A percentile compares a stretch with the other conserved stretches of the same genome.
phyloP scores from a whole-genome alignment of 305 asterid genomes.

The Fraxinus nigra region DNA sequence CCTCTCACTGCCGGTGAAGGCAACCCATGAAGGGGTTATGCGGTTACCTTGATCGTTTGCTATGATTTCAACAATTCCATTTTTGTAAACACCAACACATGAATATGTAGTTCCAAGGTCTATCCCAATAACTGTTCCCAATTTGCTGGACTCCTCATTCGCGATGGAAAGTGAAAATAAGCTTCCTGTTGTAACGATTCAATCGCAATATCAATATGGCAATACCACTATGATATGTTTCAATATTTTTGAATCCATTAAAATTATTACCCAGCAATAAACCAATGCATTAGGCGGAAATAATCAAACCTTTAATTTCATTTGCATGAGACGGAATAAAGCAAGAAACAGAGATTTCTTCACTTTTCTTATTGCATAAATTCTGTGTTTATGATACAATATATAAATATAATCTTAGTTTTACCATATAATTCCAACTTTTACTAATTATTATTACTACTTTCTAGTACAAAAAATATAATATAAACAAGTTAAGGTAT shows the following conservation, averaged over 20 bases:
- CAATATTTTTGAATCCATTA: not conserved
- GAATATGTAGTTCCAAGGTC: constrained; percentile 85
- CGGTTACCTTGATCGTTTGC: constrained; percentile 88
- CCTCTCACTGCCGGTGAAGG: constrained; percentile 64
- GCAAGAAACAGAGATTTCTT: not conserved
- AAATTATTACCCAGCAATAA: not conserved
- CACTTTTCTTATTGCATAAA: not conserved
- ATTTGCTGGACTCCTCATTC: constrained; percentile 55
- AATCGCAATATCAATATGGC: not conserved
- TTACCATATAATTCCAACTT: not conserved
- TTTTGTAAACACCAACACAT: constrained; percentile 77
- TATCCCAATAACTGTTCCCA: constrained; percentile 80
- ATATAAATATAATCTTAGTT: not conserved
- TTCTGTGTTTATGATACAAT: not conserved
- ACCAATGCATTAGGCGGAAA: not conserved
- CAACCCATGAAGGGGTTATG: constrained; percentile 84
- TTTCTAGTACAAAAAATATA: not conserved
- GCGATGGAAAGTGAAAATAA: constrained; percentile 51
- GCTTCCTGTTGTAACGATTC: constrained; percentile 42
- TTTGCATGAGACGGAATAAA: not conserved
- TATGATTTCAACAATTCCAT: constrained; percentile 70
- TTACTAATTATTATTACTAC: not conserved
- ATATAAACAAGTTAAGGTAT: not conserved
- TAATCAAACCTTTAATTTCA: not conserved
- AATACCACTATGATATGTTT: constrained; percentile 11